phyloP scores from a whole-genome alignment of 2,329 filamentous ascomycete genomes.

The Graphium sp. region DNA sequence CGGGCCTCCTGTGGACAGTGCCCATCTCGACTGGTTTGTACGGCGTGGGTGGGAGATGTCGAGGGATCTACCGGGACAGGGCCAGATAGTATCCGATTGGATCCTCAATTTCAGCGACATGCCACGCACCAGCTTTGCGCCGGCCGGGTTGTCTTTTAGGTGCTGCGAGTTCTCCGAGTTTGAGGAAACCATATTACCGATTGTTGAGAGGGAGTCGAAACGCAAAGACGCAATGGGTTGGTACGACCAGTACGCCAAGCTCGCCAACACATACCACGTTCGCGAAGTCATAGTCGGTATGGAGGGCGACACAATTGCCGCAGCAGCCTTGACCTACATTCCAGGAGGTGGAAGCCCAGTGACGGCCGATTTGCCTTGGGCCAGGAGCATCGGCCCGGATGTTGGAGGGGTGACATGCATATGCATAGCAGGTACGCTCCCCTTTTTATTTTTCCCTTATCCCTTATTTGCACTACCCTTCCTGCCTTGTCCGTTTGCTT shows the following conservation, averaged over 20 bases:
- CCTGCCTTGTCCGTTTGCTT: no score
- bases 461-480: no score
- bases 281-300: constrained; percentile 36
- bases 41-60: constrained; percentile 35
- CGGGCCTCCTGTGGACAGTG: constrained; percentile 27
- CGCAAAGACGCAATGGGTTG: constrained; percentile 33
- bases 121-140: constrained; percentile 20
- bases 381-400: constrained; percentile 26
- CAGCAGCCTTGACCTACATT: constrained; percentile 35
- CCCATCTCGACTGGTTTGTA: constrained; percentile 32
- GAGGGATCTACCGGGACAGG: constrained; percentile 23
- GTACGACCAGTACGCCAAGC: constrained; percentile 40
- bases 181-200: constrained; percentile 24
- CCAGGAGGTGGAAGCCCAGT: constrained; percentile 26
- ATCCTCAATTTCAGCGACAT: constrained; percentile 32
- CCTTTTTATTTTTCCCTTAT: no score
- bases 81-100: constrained; percentile 35
- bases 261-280: constrained; percentile 28
- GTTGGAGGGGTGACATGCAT: constrained; percentile 45
- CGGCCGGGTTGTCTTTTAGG: constrained; percentile 23
- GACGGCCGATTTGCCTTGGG: constrained; percentile 37
- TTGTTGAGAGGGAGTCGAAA: constrained; percentile 29
- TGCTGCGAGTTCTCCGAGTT: constrained; percentile 27
- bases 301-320: constrained; percentile 29
- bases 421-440: constrained; percentile 33